Percentiles rank a stretch among this genome's conserved stretches.
phyloP scores from a whole-genome alignment of 2,329 filamentous ascomycete species.

The Bertia moriformis region DNA sequence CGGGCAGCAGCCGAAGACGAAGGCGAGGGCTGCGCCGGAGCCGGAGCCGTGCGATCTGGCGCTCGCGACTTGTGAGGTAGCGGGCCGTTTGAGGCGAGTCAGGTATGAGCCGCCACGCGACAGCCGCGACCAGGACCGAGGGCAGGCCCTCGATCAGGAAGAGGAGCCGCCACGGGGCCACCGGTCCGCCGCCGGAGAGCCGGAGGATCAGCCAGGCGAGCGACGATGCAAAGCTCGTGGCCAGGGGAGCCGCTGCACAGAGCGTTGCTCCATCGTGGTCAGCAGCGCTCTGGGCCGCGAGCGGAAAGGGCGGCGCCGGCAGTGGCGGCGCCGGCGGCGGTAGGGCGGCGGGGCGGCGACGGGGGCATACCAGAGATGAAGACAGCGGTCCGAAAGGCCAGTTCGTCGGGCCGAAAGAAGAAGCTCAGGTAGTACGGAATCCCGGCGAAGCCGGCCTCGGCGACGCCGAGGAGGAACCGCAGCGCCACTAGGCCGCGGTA shows the following conservation, averaged over 20 bases:
- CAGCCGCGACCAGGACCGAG: slow-evolving; percentile 20
- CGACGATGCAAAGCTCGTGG: slow-evolving; percentile 67
- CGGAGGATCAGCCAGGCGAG: slow-evolving; percentile 68
- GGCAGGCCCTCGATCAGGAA: slow-evolving; percentile 30
- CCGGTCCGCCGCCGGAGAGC: slow-evolving; percentile 37
- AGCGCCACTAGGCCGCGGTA: slow-evolving; percentile 43
- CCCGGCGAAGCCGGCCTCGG: slow-evolving; percentile 51
- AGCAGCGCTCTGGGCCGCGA: slow-evolving; percentile 29
- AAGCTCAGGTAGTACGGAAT: slow-evolving; percentile 51
- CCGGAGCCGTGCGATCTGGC: too few species aligned
- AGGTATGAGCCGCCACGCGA: slow-evolving; percentile 25
- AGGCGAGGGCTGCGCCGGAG: not conserved
- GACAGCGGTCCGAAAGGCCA: slow-evolving; percentile 72
- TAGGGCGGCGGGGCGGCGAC: slow-evolving; percentile 6
- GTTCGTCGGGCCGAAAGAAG: slow-evolving; percentile 52
- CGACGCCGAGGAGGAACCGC: slow-evolving; percentile 42
- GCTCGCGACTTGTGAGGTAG: not conserved
- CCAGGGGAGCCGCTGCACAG: slow-evolving; percentile 63
- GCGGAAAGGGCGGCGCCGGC: slow-evolving; percentile 4
- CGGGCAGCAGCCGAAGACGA: not conserved
- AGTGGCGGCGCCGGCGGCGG: too few species aligned
- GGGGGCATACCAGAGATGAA: slow-evolving; percentile 55
- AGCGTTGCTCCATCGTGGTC: slow-evolving; percentile 33
- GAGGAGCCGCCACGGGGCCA: slow-evolving; percentile 27
- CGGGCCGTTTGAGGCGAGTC: slow-evolving; percentile 10